Base-by-base conservation (phyloP, 1,284 basidiomycete genomes). In the Mycena citricolor region DNA sequence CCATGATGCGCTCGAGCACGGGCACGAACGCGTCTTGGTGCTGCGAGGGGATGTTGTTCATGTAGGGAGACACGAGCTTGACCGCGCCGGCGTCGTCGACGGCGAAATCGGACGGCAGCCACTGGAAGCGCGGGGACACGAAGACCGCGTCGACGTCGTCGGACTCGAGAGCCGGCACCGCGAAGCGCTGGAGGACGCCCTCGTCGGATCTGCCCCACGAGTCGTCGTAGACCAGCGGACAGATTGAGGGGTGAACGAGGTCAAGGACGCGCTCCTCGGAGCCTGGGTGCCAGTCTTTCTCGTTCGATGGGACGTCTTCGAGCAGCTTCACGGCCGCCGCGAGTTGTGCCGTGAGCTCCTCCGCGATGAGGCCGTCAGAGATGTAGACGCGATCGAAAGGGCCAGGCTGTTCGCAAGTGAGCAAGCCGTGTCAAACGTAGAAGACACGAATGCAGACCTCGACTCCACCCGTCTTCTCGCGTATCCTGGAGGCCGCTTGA, bases 161-260 rank as follows among this genome's bases (percentile, higher is more conserved):
- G 6, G 36, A 16, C n/a, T 34, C 39, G 3, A 22, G 16, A 20
- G 20, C 37, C 8, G 43, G 42, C 12, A 19, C 25, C 4, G 37
- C 17, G 23, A 52, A 42, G 14, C 34, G 38, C 17, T 20, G 21
- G 8, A 42, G 7, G 12, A n/a, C 20, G 22, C 38, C 42, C 23
- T 49, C 41, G 23, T 42, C 25, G n/a, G 28, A 10, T 11, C 31
- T 16, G 23, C 34, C 38, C 30, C 16, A 44, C 11, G 53, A 33
- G 14, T 43, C 14, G 7, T 60, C 62, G 51, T 69, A 69, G 4
- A 67, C 54, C 4, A 70, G 46, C 2, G 64, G 65, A 43, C 62
- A 73, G 6, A 72, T 57, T 2, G 67, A 70, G 0, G 71, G 71
- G 44, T 74, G 68, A 1, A 73, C 66, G 26, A 73, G 61, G 44